Evolutionary conservation across 768 basidiomycete genomes (phyloP).

Genomic region (Cystobasidiopsis lactophilus): DNA sequence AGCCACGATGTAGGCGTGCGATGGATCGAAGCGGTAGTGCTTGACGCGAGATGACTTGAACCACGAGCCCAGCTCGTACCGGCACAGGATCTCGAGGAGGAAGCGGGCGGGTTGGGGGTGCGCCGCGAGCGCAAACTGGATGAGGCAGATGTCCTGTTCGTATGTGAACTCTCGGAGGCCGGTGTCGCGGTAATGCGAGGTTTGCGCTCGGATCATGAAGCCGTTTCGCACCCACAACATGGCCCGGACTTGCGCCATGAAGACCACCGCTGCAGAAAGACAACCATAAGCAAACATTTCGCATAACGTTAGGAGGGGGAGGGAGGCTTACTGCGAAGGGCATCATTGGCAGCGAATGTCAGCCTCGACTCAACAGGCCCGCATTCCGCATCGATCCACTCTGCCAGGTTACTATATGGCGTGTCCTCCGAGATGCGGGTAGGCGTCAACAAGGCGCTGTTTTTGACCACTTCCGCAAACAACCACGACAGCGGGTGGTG

Average conservation of each 20-base stretch:
- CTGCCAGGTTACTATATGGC: neutral
- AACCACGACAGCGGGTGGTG: conserved; percentile 85
- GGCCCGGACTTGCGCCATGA: conserved; percentile 84
- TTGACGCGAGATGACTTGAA: conserved; percentile 33
- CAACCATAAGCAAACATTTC: neutral
- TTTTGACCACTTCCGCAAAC: conserved; percentile 64
- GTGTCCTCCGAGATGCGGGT: no score
- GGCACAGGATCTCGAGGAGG: conserved; percentile 66
- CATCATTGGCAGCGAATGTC: neutral
- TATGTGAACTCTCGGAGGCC: conserved; percentile 88
- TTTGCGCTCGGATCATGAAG: conserved; percentile 78
- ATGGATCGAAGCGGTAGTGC: conserved; percentile 39
- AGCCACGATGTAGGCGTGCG: conserved; percentile 59
- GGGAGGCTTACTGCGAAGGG: neutral
- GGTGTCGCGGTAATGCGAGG: conserved; percentile 87
- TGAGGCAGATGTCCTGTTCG: conserved; percentile 78
- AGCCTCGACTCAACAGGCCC: no score
- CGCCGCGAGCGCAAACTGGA: conserved; percentile 62
- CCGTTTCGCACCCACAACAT: conserved; percentile 97
- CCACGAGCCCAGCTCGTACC: conserved; percentile 60
- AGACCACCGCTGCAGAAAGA: conserved; percentile 31
- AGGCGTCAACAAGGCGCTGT: conserved; percentile 16
- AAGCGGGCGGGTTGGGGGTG: conserved; percentile 47
- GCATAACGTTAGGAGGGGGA: neutral
- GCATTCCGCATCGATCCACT: neutral